phyloP scores from a whole-genome alignment of 345 rosid genomes.

The Turnera subulata region DNA sequence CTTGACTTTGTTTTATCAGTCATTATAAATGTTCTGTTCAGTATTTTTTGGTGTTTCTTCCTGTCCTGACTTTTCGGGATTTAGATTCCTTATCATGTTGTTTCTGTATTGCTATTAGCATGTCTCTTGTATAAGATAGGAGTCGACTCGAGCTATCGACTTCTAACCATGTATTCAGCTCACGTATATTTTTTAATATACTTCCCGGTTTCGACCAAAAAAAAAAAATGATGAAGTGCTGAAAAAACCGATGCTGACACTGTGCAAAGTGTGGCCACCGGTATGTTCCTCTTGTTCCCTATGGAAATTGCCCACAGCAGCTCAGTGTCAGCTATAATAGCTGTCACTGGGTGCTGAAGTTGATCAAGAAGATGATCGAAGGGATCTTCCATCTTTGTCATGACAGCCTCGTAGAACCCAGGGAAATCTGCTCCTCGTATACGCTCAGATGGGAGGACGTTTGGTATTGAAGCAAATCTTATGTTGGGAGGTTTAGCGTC shows the following conservation, averaged over 20 bases:
- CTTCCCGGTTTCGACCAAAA: no score
- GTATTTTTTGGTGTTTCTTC: no score
- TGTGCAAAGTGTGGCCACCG: slow-evolving; percentile 42
- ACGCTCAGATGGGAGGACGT: slow-evolving; percentile 47
- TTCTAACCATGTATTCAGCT: no score
- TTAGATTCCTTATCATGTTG: no score
- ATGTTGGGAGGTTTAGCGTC: slow-evolving; percentile 35
- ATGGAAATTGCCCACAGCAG: slow-evolving; percentile 27
- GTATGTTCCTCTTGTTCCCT: slow-evolving; percentile 38
- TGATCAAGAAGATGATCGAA: slow-evolving; percentile 42
- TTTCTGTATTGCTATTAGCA: no score
- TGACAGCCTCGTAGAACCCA: slow-evolving; percentile 40
- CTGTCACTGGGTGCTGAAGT: slow-evolving; percentile 27
- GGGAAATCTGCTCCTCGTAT: slow-evolving; percentile 30
- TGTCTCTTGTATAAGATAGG: no score
- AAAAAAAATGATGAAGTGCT: slow-evolving; percentile 31
- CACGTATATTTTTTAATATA: no score
- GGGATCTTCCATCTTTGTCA: slow-evolving; percentile 42
- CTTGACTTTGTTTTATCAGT: no score
- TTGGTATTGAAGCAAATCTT: slow-evolving; percentile 37
- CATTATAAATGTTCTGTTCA: no score
- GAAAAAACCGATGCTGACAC: slow-evolving; percentile 38
- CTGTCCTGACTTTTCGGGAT: no score
- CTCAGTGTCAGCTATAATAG: slow-evolving; percentile 34
- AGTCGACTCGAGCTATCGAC: no score